A percentile compares a stretch with the other conserved stretches of the same genome.
Evolutionary conservation across 495 filamentous ascomycete species (phyloP).

Genomic region (Physcia stellaris): DNA sequence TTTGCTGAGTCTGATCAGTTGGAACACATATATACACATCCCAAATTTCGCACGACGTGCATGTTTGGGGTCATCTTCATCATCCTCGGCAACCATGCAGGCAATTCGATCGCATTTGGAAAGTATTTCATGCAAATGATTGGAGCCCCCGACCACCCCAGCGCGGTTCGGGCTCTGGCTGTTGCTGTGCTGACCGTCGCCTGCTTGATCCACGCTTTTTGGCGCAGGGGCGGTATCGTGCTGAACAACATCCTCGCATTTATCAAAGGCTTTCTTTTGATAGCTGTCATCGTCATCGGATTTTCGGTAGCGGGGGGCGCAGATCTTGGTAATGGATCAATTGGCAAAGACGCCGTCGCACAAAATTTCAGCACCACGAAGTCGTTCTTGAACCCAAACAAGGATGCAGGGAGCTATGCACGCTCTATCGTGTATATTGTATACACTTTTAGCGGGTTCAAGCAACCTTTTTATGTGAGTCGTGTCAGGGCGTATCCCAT

Average conservation of each 20-base stretch:
- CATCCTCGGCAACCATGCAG: slow-evolving; percentile 34
- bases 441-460: slow-evolving; percentile 8
- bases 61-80: slow-evolving; percentile 35
- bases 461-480: slow-evolving; percentile 10
- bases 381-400: slow-evolving; percentile 12
- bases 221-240: slow-evolving; percentile 32
- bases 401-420: slow-evolving; percentile 7
- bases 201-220: slow-evolving; percentile 34
- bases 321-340: slow-evolving; percentile 12
- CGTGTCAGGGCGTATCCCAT: too few species aligned
- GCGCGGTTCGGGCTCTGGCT: slow-evolving; percentile 27
- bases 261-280: slow-evolving; percentile 31
- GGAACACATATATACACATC: slow-evolving; percentile 27
- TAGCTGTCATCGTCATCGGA: slow-evolving; percentile 26
- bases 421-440: slow-evolving; percentile 7
- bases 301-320: slow-evolving; percentile 17
- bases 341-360: slow-evolving; percentile 6
- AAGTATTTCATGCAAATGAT: slow-evolving; percentile 21
- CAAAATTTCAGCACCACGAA: slow-evolving; percentile 12
- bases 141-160: slow-evolving; percentile 9
- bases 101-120: slow-evolving; percentile 33
- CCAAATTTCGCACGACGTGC: slow-evolving; percentile 24
- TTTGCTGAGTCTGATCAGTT: slow-evolving; percentile 19
- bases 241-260: slow-evolving; percentile 36
- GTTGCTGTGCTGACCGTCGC: slow-evolving; percentile 24